A percentile compares a stretch with the other conserved stretches of the same genome.
Conservation (phyloP, 2,329 filamentous ascomycete species). For the Aureobasidium sp. region DNA sequence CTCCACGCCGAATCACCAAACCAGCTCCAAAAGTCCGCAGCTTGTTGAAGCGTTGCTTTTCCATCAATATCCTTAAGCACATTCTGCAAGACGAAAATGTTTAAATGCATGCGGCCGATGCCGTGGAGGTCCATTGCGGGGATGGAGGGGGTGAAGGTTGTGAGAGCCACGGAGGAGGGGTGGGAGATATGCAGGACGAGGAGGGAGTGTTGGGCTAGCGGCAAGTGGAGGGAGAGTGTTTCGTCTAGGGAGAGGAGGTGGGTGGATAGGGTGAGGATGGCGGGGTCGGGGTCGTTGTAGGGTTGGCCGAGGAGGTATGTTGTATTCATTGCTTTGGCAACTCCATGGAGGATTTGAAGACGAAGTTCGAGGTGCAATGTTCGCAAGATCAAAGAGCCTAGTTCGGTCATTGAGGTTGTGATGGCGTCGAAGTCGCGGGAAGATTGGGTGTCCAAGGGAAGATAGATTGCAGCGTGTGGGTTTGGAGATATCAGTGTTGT, state of each 20-base stretch:
- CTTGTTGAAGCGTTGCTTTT: conserved; percentile 53
- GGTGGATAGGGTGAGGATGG: conserved; percentile 73
- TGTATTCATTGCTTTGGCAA: conserved; percentile 46
- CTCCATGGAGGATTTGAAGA: conserved; percentile 73
- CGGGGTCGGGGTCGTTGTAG: conserved; percentile 67
- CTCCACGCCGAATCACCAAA: conserved; percentile 49
- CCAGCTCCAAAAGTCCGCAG: conserved; percentile 60
- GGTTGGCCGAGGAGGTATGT: conserved; percentile 55
- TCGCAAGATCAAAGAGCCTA: conserved; percentile 69
- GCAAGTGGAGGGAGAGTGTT: conserved; percentile 64
- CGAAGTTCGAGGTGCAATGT: conserved; percentile 85
- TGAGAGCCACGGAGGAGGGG: conserved; percentile 71
- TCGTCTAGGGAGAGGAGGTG: conserved; percentile 84
- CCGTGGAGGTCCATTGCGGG: conserved; percentile 76
- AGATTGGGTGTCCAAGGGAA: conserved; percentile 81
- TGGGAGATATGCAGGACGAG: conserved; percentile 67
- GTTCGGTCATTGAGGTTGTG: conserved; percentile 69
- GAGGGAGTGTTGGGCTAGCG: conserved; percentile 58
- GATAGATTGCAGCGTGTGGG: conserved; percentile 58
- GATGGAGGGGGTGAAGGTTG: conserved; percentile 59
- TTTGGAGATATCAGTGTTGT: conserved; percentile 59
- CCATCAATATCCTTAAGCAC: conserved; percentile 89
- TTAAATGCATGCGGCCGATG: conserved; percentile 80
- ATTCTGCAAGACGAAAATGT: conserved; percentile 90
- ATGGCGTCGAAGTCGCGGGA: conserved; percentile 84